Evolutionary conservation across 1,139 yeast genomes (phyloP).

Genomic region (Yamadazyma pseudoaaseri): DNA sequence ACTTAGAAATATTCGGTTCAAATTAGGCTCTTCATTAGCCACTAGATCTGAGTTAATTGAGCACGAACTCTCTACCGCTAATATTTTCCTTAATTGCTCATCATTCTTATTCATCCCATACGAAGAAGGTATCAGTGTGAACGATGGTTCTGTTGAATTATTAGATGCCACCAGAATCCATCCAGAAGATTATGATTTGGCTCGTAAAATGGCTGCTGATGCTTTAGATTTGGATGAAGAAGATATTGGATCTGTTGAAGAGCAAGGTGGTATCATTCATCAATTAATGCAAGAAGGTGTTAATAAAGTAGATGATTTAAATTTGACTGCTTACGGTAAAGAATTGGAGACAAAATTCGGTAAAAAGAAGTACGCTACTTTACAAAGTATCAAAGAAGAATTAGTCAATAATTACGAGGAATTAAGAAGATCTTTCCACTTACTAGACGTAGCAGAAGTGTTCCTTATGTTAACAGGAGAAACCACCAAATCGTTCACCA

Average conservation of each 20-base stretch:
- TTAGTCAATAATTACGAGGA: constrained; percentile 86
- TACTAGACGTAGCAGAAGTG: constrained; percentile 67
- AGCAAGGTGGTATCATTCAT: constrained; percentile 79
- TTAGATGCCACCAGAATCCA: constrained; percentile 95
- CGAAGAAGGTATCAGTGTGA: constrained; percentile 46
- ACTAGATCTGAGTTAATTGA: constrained; percentile 80
- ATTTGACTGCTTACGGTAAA: constrained; percentile 90
- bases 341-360: constrained; percentile 78
- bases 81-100: constrained; percentile 86
- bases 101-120: constrained; percentile 84
- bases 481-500: constrained; percentile 61
- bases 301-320: constrained; percentile 83
- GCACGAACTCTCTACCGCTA: constrained; percentile 73
- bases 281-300: constrained; percentile 79
- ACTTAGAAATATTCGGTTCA: constrained; percentile 74
- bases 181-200: constrained; percentile 95
- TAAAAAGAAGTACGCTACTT: constrained; percentile 75
- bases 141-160: constrained; percentile 67
- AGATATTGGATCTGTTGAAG: constrained; percentile 78
- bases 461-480: constrained; percentile 93
- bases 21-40: constrained; percentile 61
- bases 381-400: constrained; percentile 87
- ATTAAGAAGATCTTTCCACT: constrained; percentile 68
- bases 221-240: constrained; percentile 96
- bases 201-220: constrained; percentile 96